Percentiles rank a stretch among this genome's conserved stretches.
These are phyloP conservation scores for Phanerochaete carnosa DNA, from an alignment of 768 basidiomycete species.

Conservation along the genomic window DNA sequence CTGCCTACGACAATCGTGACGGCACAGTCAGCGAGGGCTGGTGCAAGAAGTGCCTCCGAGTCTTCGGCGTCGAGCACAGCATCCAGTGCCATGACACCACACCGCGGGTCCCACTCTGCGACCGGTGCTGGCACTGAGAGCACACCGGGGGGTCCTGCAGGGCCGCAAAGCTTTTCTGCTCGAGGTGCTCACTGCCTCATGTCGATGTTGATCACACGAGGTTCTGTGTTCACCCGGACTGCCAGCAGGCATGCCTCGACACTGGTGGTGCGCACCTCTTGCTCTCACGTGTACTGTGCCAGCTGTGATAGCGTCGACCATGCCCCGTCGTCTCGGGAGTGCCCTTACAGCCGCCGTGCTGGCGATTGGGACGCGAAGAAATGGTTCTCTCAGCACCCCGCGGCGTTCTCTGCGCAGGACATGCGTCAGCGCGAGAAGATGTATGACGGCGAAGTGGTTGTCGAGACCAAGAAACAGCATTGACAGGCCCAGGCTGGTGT, in stretches of 20 bases:
- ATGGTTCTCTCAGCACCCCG: not conserved
- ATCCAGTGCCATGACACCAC: not conserved
- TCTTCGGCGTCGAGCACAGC: not conserved
- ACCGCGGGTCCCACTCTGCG: constrained; percentile 6
- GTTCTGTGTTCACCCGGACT: not conserved
- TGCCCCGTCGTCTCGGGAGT: constrained; percentile 1
- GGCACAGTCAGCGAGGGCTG: not conserved
- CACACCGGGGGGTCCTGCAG: not conserved
- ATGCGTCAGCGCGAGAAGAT: not conserved
- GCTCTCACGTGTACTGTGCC: constrained; percentile 6
- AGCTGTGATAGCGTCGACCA: constrained; percentile 6
- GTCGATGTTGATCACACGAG: not conserved
- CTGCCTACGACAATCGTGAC: constrained; percentile 1
- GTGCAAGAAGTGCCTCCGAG: constrained; percentile 3
- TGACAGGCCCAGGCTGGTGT: not conserved
- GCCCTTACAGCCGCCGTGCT: constrained; percentile 6
- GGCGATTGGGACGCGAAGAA: not conserved
- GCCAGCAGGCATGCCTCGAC: not conserved
- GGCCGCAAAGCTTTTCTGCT: constrained; percentile 1
- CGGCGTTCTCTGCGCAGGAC: not conserved
- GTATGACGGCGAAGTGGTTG: constrained; percentile 2
- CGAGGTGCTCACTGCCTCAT: constrained; percentile 1
- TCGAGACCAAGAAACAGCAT: not conserved
- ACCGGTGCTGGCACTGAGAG: constrained; percentile 4
- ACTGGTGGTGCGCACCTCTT: not conserved